Conservation (phyloP, 805 yeast species). For the Wilhelminamyces savonicus region DNA sequence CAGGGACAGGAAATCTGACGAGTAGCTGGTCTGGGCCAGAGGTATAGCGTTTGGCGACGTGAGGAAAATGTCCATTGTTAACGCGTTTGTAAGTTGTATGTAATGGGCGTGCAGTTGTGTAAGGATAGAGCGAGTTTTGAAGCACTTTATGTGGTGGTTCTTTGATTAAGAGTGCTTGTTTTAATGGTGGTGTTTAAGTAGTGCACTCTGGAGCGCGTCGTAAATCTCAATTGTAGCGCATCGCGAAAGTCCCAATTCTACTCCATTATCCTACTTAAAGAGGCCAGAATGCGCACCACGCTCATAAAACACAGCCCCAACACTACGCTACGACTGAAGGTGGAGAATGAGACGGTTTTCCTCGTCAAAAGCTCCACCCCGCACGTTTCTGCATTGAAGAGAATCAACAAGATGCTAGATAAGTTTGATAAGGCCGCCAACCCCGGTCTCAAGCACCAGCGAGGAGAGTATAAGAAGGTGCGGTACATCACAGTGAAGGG, state of each 20-base stretch:
- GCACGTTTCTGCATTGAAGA: conserved; percentile 64
- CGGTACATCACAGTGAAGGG: conserved; percentile 56
- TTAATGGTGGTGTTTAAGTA: neutral
- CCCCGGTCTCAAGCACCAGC: conserved; percentile 18
- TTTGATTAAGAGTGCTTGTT: neutral
- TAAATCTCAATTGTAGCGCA: conserved; percentile 2
- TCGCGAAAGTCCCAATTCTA: conserved; percentile 1
- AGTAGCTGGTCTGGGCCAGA: too few species aligned
- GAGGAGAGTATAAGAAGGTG: conserved; percentile 31
- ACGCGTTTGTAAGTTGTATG: too few species aligned
- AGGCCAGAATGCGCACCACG: conserved; percentile 21
- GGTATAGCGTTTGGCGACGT: too few species aligned
- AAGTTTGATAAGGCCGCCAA: conserved; percentile 27
- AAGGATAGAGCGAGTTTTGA: neutral
- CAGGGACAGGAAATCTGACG: too few species aligned
- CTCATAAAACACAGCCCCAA: conserved; percentile 53
- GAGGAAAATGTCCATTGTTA: too few species aligned
- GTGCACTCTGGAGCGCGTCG: too few species aligned
- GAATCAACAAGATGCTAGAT: conserved; percentile 47
- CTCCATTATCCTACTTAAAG: conserved; percentile 1
- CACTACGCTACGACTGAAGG: conserved; percentile 29
- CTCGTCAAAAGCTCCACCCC: conserved; percentile 65
- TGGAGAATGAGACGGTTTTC: conserved; percentile 42
- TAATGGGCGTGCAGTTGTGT: too few species aligned
- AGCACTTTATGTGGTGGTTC: neutral